A percentile compares a stretch with the other conserved stretches of the same genome.
Evolutionary conservation across 1,284 basidiomycete species (phyloP).

Genomic region (Ustilago loliicola): DNA sequence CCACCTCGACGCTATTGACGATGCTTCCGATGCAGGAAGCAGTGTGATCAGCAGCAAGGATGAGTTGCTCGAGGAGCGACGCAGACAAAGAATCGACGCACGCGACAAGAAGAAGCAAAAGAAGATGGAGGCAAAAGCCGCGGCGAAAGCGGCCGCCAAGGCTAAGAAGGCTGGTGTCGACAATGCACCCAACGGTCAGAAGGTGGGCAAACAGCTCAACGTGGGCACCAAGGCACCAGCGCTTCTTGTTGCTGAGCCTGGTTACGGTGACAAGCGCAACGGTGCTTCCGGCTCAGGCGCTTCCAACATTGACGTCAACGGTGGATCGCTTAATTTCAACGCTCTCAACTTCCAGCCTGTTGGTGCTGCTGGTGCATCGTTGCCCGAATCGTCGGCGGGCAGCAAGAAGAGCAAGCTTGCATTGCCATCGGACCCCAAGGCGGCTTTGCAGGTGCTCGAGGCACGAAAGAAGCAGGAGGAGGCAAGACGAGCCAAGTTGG

Average conservation of each 20-base stretch:
- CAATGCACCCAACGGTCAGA: constrained; percentile 34
- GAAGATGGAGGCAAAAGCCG: constrained; percentile 58
- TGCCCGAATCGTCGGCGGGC: constrained; percentile 21
- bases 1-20: constrained; percentile 25
- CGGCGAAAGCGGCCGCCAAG: constrained; percentile 37
- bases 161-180: constrained; percentile 35
- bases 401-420: constrained; percentile 62
- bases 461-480: constrained; percentile 60
- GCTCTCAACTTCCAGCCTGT: constrained; percentile 52
- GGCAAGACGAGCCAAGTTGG: constrained; percentile 47
- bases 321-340: constrained; percentile 53
- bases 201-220: constrained; percentile 29
- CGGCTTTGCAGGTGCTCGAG: constrained; percentile 65
- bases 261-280: constrained; percentile 41
- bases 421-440: constrained; percentile 66
- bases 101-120: constrained; percentile 62
- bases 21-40: constrained; percentile 40
- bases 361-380: constrained; percentile 34
- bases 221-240: constrained; percentile 53
- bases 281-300: constrained; percentile 18
- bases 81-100: constrained; percentile 63
- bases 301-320: constrained; percentile 35
- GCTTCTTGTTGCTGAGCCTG: constrained; percentile 52
- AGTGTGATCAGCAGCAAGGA: constrained; percentile 60
- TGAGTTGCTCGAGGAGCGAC: constrained; percentile 65